Evolutionary conservation across 257 asterid species (phyloP), one percentile per base, ranked within the genome.

Genomic region (Solanum habrochaites): DNA sequence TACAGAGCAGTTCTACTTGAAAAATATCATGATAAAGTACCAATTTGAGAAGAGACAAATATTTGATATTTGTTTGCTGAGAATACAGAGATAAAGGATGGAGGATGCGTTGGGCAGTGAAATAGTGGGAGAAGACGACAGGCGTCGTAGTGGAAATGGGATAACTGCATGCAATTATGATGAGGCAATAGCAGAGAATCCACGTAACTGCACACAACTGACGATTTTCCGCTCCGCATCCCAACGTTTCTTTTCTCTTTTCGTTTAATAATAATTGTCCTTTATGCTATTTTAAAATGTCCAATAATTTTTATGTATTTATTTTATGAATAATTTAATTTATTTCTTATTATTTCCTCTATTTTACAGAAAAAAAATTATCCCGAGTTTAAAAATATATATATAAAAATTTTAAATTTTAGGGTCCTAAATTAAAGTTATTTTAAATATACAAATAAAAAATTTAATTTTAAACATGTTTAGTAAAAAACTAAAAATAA

Each of bases 231-330:
- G 14, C 71, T 25, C 35, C 71, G 4, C 35, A 64, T 25, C 72
- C 72, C 35, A 12, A 25, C 15, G 72, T 23, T 4, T 11, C 32
- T n/a, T 27, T 52, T 42, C 7, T 16, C 1, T 10, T 4, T 16
- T 0, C 0, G 0, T 6, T 52, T 8, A 16, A 52, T 3, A 52
- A 49, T 49, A 49, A 15, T 49, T 0, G 1, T 49, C 21, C 1
- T 5, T 49, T 49, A 49, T 49, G 7, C 9, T 52, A 52, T 52
- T 16, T 52, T 52, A 3, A 0, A 52, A 52, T 52, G 2, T 6
- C 23, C 0, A 16, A 52, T 52, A 52, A 52, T 16, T 16, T 1
- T 52, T 15, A 0, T 4, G 6, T 4, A 32, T 5, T 49, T 2
- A 49, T 0, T 49, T 15, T 52, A 16, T 1, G 1, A 52, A 52